A percentile compares a stretch with the other conserved stretches of the same genome.
These are phyloP conservation scores for Panicum virgatum DNA, from an alignment of 202 grass and related monocot species.

Conservation along the genomic window DNA sequence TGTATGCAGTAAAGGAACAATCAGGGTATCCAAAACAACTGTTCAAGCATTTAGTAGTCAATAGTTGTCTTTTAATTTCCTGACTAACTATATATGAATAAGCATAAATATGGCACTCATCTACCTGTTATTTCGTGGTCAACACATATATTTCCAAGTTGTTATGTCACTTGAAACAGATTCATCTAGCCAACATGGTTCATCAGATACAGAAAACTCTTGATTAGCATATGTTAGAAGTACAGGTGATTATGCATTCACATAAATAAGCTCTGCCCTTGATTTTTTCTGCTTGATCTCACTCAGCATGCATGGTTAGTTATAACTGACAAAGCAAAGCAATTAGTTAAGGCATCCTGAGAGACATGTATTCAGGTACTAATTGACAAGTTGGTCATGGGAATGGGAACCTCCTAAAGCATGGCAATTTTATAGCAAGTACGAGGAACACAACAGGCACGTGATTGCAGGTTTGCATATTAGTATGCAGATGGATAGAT, in stretches of 20 bases:
- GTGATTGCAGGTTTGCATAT: too few relatives aligned
- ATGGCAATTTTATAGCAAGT: too few relatives aligned
- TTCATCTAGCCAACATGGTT: neutral
- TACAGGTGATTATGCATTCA: neutral
- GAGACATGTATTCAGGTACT: too few relatives aligned
- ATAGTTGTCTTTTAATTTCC: neutral
- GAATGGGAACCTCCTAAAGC: too few relatives aligned
- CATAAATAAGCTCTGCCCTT: neutral
- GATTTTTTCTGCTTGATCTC: neutral
- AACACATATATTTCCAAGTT: too few relatives aligned
- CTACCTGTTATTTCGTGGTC: neutral
- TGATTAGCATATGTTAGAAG: neutral
- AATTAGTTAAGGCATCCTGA: too few relatives aligned
- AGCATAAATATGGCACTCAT: neutral
- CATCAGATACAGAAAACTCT: neutral
- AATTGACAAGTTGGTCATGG: too few relatives aligned
- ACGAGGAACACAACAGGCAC: too few relatives aligned
- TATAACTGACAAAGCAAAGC: neutral
- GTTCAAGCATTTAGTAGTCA: neutral
- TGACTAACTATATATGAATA: neutral
- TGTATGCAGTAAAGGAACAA: neutral
- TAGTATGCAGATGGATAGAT: too few relatives aligned
- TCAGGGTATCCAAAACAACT: neutral
- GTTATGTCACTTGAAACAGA: too few relatives aligned
- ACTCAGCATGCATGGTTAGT: neutral